Evolutionary conservation across 2,329 filamentous ascomycete species (phyloP).

Genomic region (Talaromyces funiculosus): DNA sequence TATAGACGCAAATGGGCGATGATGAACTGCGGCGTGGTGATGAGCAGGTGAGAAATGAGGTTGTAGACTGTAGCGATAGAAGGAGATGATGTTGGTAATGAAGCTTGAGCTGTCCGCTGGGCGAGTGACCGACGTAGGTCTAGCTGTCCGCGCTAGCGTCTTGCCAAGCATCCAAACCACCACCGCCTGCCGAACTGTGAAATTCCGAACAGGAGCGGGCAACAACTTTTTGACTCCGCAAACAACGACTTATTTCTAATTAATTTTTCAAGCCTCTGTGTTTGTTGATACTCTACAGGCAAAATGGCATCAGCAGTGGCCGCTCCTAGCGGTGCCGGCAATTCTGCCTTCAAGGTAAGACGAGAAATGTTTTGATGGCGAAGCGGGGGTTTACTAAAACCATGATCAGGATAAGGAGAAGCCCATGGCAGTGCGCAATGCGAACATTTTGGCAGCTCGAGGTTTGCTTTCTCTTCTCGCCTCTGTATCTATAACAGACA

Average conservation of each 20-base stretch:
- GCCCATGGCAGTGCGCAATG: constrained; percentile 90
- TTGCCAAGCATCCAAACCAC: constrained; percentile 31
- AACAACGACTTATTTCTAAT: not conserved
- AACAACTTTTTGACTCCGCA: constrained; percentile 1
- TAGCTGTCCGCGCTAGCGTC: constrained; percentile 34
- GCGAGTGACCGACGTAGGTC: constrained; percentile 22
- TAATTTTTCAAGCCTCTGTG: constrained; percentile 21
- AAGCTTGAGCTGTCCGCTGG: constrained; percentile 23
- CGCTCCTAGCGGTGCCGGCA: constrained; percentile 47
- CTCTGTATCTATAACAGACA: not conserved
- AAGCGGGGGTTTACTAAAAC: constrained; percentile 37
- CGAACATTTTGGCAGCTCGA: constrained; percentile 96
- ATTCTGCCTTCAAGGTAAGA: constrained; percentile 61
- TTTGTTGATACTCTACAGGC: constrained; percentile 22
- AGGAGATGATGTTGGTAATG: constrained; percentile 20
- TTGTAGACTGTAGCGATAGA: constrained; percentile 1
- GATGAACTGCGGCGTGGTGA: not conserved
- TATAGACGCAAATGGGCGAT: not conserved
- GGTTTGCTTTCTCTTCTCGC: constrained; percentile 48
- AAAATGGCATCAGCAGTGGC: constrained; percentile 48
- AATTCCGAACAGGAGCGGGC: constrained; percentile 27
- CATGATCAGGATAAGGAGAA: constrained; percentile 76
- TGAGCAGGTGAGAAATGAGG: not conserved
- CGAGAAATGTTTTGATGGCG: constrained; percentile 18
- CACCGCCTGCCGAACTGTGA: constrained; percentile 34